These are phyloP conservation scores for Sugiyamaella valdiviana DNA, from an alignment of 805 yeast species.

Conservation along the genomic window DNA sequence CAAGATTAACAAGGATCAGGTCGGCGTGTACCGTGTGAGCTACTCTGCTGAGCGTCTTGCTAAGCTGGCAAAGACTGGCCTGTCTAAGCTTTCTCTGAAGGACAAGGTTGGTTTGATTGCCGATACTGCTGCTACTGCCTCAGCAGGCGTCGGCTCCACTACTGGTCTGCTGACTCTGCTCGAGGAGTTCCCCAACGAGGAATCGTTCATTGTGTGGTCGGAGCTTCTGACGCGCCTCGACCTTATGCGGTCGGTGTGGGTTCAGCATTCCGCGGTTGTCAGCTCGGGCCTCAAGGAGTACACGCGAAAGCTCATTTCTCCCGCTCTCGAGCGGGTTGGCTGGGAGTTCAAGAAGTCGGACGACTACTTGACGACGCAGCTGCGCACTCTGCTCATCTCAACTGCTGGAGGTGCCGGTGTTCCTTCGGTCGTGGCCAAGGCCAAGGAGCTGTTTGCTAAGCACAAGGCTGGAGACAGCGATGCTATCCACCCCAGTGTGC, in stretches of 20 bases:
- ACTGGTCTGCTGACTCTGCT: constrained; percentile 47
- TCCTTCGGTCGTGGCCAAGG: constrained; percentile 40
- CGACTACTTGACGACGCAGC: constrained; percentile 52
- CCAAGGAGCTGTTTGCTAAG: constrained; percentile 34
- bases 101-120: constrained; percentile 77
- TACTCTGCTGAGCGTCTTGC: constrained; percentile 65
- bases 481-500: constrained; percentile 46
- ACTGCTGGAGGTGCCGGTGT: constrained; percentile 53
- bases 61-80: constrained; percentile 51
- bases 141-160: constrained; percentile 63
- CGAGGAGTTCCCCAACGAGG: constrained; percentile 33
- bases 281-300: constrained; percentile 47
- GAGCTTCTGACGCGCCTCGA: constrained; percentile 42
- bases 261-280: constrained; percentile 34
- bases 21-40: constrained; percentile 70
- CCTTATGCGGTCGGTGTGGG: constrained; percentile 32
- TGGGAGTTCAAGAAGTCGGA: constrained; percentile 56
- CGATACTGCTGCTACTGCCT: constrained; percentile 67
- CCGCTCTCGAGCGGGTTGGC: constrained; percentile 43
- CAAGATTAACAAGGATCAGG: constrained; percentile 67
- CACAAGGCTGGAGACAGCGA: constrained; percentile 40
- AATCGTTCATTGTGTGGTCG: constrained; percentile 52
- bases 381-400: constrained; percentile 55
- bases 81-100: constrained; percentile 56
- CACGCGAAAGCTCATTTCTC: constrained; percentile 46